Base-by-base conservation (phyloP, 495 filamentous ascomycete species). In the Neurospora intermedia region DNA sequence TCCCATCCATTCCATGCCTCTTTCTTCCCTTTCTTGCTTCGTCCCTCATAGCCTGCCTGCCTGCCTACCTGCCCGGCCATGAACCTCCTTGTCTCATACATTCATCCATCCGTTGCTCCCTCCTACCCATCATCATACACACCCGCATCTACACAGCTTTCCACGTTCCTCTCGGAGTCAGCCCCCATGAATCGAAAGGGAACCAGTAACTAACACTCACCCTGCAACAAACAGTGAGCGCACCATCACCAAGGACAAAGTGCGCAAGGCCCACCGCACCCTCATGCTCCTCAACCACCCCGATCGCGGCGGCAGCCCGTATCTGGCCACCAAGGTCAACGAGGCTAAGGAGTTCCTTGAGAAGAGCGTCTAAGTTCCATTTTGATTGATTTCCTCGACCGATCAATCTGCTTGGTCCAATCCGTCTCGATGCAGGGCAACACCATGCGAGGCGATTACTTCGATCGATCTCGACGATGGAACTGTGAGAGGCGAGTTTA, bases 201-300 rank as follows among this genome's bases (percentile, higher is more conserved):
- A 38, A 73, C 72, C 39, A 70, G 73, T 72, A 76, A 9, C 70
- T 69, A 66, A 69, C 70, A 41, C 13, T 23, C 13, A 41, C 27
- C 31, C 13, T 35, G 11, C 54, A 38, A 40, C 69, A 35, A 69
- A 78, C 74, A 98, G 95, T 70, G 96, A 98, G 81, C 88, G 93
- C 69, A 88, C 88, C 74, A 75, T 97, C 76, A 94, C 89, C 71
- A 97, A 96, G 84, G 93, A 97, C 48, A 94, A 95, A 76, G 86
- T 99, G 69, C 92, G 96, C 78, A 98, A 98, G 85, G 94, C 95
- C 76, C 96, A 99, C 84, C 90, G 96, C 43, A 93, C 92, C 74
- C 90, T 98, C 70, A 99, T 99, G 96, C 88, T 99, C 70, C 85
- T 96, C 74, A 99, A 99, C 84, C 96, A 99, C 83, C 96, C 96